Percentiles rank a stretch among this genome's conserved stretches.
phyloP scores from a whole-genome alignment of 2,329 filamentous ascomycete species.

The Chaetomium olivaceum region DNA sequence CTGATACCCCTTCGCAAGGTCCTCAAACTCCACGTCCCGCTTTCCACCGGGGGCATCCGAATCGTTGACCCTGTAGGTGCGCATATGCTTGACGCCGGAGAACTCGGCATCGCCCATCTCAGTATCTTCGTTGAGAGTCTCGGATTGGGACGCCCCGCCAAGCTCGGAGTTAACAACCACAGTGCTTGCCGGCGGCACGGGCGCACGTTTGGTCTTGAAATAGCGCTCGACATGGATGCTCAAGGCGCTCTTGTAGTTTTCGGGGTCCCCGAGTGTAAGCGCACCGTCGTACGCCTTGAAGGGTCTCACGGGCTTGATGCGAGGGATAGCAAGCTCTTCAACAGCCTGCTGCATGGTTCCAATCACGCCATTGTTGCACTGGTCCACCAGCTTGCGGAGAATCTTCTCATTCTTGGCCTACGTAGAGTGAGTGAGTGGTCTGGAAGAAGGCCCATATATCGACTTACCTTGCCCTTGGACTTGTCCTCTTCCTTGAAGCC shows the following conservation, averaged over 20 bases:
- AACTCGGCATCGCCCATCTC: slow-evolving; percentile 53
- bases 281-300: slow-evolving; percentile 77
- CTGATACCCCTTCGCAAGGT: slow-evolving; percentile 88
- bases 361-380: slow-evolving; percentile 67
- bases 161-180: slow-evolving; percentile 63
- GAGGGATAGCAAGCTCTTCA: slow-evolving; percentile 73
- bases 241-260: slow-evolving; percentile 72
- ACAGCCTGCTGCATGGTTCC: slow-evolving; percentile 88
- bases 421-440: slow-evolving; percentile 24
- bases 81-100: slow-evolving; percentile 71
- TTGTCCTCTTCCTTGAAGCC: slow-evolving; percentile 94
- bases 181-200: slow-evolving; percentile 72
- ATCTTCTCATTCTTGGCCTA: slow-evolving; percentile 71
- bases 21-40: slow-evolving; percentile 75
- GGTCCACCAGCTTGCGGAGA: slow-evolving; percentile 64
- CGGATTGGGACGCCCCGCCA: slow-evolving; percentile 51
- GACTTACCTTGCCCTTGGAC: slow-evolving; percentile 61
- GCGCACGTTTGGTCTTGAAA: slow-evolving; percentile 78
- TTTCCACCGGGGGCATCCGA: slow-evolving; percentile 74
- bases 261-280: slow-evolving; percentile 75
- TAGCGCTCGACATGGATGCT: slow-evolving; percentile 88
- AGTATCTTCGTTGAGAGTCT: slow-evolving; percentile 51
- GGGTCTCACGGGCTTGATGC: slow-evolving; percentile 73
- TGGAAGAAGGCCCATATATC: not conserved
- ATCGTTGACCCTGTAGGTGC: slow-evolving; percentile 79